Evolutionary conservation across 495 filamentous ascomycete species (phyloP).

Genomic region (Aspergillus cristatus): DNA sequence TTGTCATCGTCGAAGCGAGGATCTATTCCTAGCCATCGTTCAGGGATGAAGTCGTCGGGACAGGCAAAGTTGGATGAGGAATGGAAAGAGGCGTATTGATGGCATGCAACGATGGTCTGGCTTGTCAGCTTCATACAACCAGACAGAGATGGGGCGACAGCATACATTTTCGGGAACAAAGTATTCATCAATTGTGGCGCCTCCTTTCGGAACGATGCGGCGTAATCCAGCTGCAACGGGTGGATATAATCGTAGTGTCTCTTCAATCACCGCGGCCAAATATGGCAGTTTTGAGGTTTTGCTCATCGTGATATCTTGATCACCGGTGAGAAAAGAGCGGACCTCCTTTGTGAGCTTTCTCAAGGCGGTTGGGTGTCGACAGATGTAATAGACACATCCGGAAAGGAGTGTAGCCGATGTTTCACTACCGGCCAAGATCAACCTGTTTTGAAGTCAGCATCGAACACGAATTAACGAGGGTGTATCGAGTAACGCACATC

Average conservation of each 20-base stretch:
- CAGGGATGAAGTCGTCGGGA: slow-evolving; percentile 39
- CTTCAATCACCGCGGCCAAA: slow-evolving; percentile 46
- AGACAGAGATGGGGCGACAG: background rate
- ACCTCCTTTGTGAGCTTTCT: slow-evolving; percentile 42
- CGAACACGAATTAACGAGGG: slow-evolving; percentile 18
- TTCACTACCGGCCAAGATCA: slow-evolving; percentile 47
- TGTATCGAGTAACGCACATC: slow-evolving; percentile 8
- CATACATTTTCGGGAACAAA: slow-evolving; percentile 29
- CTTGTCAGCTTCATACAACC: slow-evolving; percentile 2
- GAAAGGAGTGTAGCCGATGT: slow-evolving; percentile 51
- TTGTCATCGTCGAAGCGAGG: slow-evolving; percentile 30
- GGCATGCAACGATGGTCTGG: slow-evolving; percentile 40
- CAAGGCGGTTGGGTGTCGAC: slow-evolving; percentile 31
- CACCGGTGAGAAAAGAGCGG: slow-evolving; percentile 35
- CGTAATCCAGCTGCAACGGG: slow-evolving; percentile 41
- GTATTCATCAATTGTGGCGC: slow-evolving; percentile 37
- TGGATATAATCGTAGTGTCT: slow-evolving; percentile 50
- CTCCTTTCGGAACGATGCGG: slow-evolving; percentile 34
- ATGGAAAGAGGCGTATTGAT: slow-evolving; percentile 40
- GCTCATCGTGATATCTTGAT: slow-evolving; percentile 45
- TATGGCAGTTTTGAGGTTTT: slow-evolving; percentile 41
- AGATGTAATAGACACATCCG: slow-evolving; percentile 43
- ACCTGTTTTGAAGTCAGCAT: slow-evolving; percentile 3
- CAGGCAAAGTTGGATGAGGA: slow-evolving; percentile 34
- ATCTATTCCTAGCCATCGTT: slow-evolving; percentile 35